phyloP scores from a whole-genome alignment of 1,284 basidiomycete genomes.

The Cutaneotrichosporon cyanovorans region DNA sequence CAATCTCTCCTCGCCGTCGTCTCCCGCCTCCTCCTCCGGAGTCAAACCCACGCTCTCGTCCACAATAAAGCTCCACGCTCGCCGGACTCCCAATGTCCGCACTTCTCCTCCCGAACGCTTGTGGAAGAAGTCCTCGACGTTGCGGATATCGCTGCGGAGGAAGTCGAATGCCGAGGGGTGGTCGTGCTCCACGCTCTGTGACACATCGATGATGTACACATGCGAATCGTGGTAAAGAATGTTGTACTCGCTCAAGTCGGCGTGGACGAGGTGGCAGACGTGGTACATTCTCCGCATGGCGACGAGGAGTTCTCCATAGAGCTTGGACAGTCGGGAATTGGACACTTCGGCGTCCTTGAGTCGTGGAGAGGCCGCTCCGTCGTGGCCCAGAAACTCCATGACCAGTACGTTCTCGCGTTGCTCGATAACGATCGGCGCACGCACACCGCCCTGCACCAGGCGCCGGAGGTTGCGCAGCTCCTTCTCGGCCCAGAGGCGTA shows the following conservation, averaged over 20 bases:
- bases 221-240: conserved; percentile 65
- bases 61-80: conserved; percentile 83
- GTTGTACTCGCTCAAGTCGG: conserved; percentile 98
- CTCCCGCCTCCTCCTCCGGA: conserved; percentile 25
- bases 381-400: conserved; percentile 84
- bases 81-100: conserved; percentile 66
- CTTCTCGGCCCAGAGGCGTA: conserved; percentile 97
- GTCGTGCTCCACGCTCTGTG: conserved; percentile 97
- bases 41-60: conserved; percentile 47
- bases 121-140: conserved; percentile 87
- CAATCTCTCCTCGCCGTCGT: conserved; percentile 41
- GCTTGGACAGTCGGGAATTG: conserved; percentile 41
- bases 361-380: conserved; percentile 73
- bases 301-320: conserved; percentile 77
- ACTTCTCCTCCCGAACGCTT: conserved; percentile 57
- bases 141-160: conserved; percentile 81
- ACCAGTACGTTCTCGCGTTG: conserved; percentile 94
- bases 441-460: conserved; percentile 69
- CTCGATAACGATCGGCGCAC: conserved; percentile 81
- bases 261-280: conserved; percentile 88
- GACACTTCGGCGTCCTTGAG: conserved; percentile 78
- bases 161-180: conserved; percentile 96
- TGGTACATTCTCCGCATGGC: conserved; percentile 80
- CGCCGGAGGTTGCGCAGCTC: conserved; percentile 93
- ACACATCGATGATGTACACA: conserved; percentile 94